Percentiles rank a stretch among this genome's conserved stretches.
phyloP scores from a whole-genome alignment of 1,139 yeast genomes.

The Candida sp. region DNA sequence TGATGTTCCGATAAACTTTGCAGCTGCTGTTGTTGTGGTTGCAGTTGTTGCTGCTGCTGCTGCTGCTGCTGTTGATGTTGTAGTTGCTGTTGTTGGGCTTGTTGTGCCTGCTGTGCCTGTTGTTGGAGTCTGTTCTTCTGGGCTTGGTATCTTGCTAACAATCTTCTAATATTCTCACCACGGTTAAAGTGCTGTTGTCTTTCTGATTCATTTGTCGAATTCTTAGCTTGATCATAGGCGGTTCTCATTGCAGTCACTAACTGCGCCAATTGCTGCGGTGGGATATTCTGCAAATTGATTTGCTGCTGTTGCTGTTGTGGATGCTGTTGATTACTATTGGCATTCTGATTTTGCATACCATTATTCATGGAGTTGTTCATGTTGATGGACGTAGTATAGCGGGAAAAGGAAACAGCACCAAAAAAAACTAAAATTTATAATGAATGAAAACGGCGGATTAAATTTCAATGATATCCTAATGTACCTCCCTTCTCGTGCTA shows the following conservation, averaged over 20 bases:
- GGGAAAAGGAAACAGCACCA: neutral
- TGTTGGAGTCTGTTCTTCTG: slow-evolving; percentile 33
- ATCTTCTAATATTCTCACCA: slow-evolving; percentile 68
- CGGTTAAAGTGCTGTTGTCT: slow-evolving; percentile 70
- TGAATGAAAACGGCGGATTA: neutral
- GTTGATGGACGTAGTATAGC: neutral
- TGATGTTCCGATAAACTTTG: slow-evolving; percentile 8
- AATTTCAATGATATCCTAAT: neutral
- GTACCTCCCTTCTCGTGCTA: neutral
- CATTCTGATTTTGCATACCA: slow-evolving; percentile 11
- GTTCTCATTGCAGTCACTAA: slow-evolving; percentile 61
- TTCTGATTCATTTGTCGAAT: slow-evolving; percentile 57
- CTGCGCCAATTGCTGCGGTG: slow-evolving; percentile 64
- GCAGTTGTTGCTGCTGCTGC: slow-evolving; percentile 5
- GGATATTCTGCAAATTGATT: slow-evolving; percentile 27
- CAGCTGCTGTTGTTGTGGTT: slow-evolving; percentile 13
- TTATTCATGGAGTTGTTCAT: slow-evolving; percentile 11
- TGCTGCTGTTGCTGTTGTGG: slow-evolving; percentile 8
- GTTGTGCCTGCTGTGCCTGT: slow-evolving; percentile 15
- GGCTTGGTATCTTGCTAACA: slow-evolving; percentile 45
- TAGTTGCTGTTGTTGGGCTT: slow-evolving; percentile 9
- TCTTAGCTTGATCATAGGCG: slow-evolving; percentile 67
- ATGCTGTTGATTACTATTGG: slow-evolving; percentile 6
- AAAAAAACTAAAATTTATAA: neutral
- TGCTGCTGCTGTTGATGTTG: slow-evolving; percentile 1